Conservation (phyloP, 2,329 filamentous ascomycete genomes). For the Tolypocladium album region DNA sequence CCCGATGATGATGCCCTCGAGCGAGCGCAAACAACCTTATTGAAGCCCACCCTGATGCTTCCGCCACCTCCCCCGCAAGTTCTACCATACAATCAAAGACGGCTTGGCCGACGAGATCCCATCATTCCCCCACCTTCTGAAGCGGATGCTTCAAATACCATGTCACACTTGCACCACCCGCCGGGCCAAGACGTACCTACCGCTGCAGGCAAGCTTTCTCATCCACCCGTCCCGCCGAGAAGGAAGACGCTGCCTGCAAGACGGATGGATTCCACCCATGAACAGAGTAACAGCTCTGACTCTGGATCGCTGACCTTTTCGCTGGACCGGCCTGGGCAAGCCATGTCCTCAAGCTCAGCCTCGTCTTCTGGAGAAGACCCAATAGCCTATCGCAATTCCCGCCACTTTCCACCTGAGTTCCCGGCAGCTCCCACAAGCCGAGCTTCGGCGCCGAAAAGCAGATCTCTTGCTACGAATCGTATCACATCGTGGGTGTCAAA, state of each 20-base stretch:
- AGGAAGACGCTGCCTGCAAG: not conserved
- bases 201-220: not conserved
- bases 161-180: not conserved
- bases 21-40: not conserved
- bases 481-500: constrained; percentile 23
- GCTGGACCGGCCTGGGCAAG: constrained; percentile 9
- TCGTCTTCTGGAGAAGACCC: constrained; percentile 16
- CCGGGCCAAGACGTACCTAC: not conserved
- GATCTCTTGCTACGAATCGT: constrained; percentile 17
- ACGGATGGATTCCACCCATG: not conserved
- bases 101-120: not conserved
- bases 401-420: constrained; percentile 20
- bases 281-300: not conserved
- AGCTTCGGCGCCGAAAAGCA: constrained; percentile 11
- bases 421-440: constrained; percentile 13
- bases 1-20: not conserved
- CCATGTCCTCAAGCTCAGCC: constrained; percentile 10
- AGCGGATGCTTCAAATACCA: not conserved
- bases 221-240: not conserved
- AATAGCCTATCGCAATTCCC: constrained; percentile 16
- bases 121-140: not conserved
- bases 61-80: not conserved
- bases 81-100: not conserved
- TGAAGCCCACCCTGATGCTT: too few species aligned
- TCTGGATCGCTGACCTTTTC: constrained; percentile 13